These are phyloP conservation scores for Candida schatavii DNA, from an alignment of 805 yeast species.

Conservation along the genomic window DNA sequence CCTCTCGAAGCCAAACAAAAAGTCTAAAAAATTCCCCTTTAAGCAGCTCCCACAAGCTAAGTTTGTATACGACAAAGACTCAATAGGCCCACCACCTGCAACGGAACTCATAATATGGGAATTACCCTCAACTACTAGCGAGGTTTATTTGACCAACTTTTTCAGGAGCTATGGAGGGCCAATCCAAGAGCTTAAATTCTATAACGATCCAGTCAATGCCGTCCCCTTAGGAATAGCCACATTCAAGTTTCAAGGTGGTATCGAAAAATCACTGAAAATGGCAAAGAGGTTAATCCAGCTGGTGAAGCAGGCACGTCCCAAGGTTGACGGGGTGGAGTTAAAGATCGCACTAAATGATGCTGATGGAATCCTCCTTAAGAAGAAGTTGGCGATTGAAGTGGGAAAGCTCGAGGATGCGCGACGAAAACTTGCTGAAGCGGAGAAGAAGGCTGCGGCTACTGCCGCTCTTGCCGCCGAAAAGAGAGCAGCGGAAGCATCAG, in stretches of 20 bases:
- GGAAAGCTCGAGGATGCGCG: constrained; percentile 35
- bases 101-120: constrained; percentile 70
- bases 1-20: constrained; percentile 36
- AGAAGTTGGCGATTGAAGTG: constrained; percentile 23
- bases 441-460: constrained; percentile 24
- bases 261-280: constrained; percentile 41
- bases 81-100: constrained; percentile 73
- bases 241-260: constrained; percentile 56
- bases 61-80: constrained; percentile 60
- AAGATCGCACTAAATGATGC: constrained; percentile 52
- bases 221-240: constrained; percentile 74
- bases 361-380: constrained; percentile 35
- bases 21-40: constrained; percentile 39
- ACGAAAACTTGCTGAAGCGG: constrained; percentile 30
- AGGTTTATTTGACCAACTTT: constrained; percentile 45
- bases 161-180: constrained; percentile 60
- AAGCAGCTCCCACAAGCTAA: constrained; percentile 42
- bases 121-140: constrained; percentile 52
- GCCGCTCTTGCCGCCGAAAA: constrained; percentile 9
- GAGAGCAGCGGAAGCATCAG: constrained; percentile 3
- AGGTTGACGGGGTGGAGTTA: constrained; percentile 52
- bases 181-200: constrained; percentile 53
- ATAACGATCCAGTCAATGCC: constrained; percentile 72
- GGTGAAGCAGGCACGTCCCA: constrained; percentile 29
- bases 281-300: constrained; percentile 31